Evolutionary conservation across 2,329 filamentous ascomycete genomes (phyloP).

Genomic region (Ramularia endophylla): DNA sequence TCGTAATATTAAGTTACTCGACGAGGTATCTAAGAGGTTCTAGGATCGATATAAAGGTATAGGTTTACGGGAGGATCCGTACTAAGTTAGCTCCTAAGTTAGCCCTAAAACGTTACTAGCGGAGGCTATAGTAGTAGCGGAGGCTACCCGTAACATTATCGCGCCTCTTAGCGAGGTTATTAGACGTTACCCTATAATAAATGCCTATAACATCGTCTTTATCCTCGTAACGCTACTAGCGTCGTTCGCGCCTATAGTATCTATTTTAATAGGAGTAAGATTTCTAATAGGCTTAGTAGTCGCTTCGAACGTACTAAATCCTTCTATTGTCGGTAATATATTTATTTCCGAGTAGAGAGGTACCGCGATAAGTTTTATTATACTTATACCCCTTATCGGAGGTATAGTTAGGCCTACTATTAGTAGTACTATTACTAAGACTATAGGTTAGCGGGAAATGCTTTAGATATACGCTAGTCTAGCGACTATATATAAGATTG

Average conservation of each 20-base stretch:
- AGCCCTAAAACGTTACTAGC: too few species aligned
- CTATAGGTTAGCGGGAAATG: slow-evolving; percentile 49
- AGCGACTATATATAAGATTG: slow-evolving; percentile 44
- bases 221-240: slow-evolving; percentile 38
- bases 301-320: slow-evolving; percentile 53
- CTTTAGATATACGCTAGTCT: slow-evolving; percentile 47
- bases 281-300: slow-evolving; percentile 42
- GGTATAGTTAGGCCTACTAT: slow-evolving; percentile 54
- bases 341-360: slow-evolving; percentile 54
- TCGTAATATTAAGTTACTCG: too few species aligned
- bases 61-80: too few species aligned
- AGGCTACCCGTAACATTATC: too few species aligned
- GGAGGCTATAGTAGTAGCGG: too few species aligned
- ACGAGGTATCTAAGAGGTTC: too few species aligned
- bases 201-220: slow-evolving; percentile 40
- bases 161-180: slow-evolving; percentile 42
- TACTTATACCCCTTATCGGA: slow-evolving; percentile 53
- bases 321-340: slow-evolving; percentile 59
- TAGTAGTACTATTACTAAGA: slow-evolving; percentile 50
- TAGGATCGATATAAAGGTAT: too few species aligned
- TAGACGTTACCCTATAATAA: slow-evolving; percentile 35
- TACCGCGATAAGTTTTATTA: slow-evolving; percentile 52
- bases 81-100: too few species aligned
- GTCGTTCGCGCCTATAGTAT: slow-evolving; percentile 33
- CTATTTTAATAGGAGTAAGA: slow-evolving; percentile 37